Evolutionary conservation across 129 eudicot genomes (phyloP).

Genomic region (Saussurea involucrata): DNA sequence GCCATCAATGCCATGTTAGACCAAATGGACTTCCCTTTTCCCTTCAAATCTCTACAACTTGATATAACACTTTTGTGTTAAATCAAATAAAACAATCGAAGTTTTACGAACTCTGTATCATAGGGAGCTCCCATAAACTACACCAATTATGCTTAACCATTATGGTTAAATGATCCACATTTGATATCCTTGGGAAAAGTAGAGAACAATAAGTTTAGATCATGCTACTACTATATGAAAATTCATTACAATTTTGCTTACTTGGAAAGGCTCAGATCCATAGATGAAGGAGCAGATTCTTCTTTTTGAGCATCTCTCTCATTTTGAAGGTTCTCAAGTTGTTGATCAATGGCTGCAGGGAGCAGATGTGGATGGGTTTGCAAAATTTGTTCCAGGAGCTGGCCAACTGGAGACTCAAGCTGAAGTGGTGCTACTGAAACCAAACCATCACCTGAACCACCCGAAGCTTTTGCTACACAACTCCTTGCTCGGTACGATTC

Average conservation of each 20-base stretch:
- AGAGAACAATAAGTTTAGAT: neutral
- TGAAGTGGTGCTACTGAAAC: constrained; percentile 71
- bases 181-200: neutral
- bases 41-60: neutral
- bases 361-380: constrained; percentile 86
- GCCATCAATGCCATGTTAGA: neutral
- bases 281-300: constrained; percentile 44
- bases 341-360: constrained; percentile 89
- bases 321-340: constrained; percentile 74
- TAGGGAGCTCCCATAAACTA: neutral
- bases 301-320: constrained; percentile 58
- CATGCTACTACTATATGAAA: neutral
- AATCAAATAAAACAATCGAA: neutral
- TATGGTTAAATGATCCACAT: neutral
- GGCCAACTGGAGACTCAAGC: constrained; percentile 87
- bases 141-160: no score
- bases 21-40: neutral
- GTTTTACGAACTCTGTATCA: neutral
- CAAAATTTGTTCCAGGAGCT: constrained; percentile 74
- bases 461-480: constrained; percentile 64
- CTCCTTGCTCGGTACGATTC: constrained; percentile 46
- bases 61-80: neutral
- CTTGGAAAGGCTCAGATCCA: constrained; percentile 65
- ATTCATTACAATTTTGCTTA: constrained; percentile 15
- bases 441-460: constrained; percentile 44